Evolutionary conservation across 116 monocot genomes (phyloP).

Genomic region (Dioscorea cayenensis): DNA sequence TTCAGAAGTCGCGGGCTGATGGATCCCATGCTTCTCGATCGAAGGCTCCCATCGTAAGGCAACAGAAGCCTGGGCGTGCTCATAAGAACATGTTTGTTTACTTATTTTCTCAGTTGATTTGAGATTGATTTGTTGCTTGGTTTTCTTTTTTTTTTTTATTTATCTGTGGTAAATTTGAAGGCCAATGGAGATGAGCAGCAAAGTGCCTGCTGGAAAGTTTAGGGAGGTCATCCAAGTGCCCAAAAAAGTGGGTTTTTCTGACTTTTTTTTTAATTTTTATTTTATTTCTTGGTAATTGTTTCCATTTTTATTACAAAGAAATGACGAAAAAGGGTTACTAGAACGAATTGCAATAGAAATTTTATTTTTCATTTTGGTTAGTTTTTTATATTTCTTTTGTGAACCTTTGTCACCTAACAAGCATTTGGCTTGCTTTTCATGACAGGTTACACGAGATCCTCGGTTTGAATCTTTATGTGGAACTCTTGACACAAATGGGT

Average conservation of each 20-base stretch:
- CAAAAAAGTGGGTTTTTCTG: conserved; percentile 80
- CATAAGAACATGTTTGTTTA: conserved; percentile 66
- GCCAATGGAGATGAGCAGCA: conserved; percentile 86
- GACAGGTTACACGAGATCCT: conserved; percentile 71
- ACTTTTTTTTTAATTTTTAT: too few relatives aligned
- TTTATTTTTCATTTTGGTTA: too few relatives aligned
- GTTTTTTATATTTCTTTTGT: too few relatives aligned
- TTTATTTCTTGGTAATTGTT: too few relatives aligned
- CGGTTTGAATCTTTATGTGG: conserved; percentile 88
- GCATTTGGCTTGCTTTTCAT: background rate
- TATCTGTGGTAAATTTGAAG: conserved; percentile 18
- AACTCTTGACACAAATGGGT: conserved; percentile 67
- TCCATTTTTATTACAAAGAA: too few relatives aligned
- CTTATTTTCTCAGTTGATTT: background rate
- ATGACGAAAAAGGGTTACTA: too few relatives aligned
- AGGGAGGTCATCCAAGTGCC: conserved; percentile 80
- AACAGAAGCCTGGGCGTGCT: conserved; percentile 34
- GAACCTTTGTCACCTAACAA: too few relatives aligned
- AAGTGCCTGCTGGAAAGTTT: conserved; percentile 50
- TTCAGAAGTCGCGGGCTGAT: conserved; percentile 66
- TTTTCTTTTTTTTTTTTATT: background rate
- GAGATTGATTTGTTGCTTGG: background rate
- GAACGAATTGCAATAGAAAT: too few relatives aligned
- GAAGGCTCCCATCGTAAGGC: conserved; percentile 1
- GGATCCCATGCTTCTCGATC: conserved; percentile 34